phyloP scores from a whole-genome alignment of 192 early-diverging fungal genomes.

The Jimgerdemannia lactiflua region DNA sequence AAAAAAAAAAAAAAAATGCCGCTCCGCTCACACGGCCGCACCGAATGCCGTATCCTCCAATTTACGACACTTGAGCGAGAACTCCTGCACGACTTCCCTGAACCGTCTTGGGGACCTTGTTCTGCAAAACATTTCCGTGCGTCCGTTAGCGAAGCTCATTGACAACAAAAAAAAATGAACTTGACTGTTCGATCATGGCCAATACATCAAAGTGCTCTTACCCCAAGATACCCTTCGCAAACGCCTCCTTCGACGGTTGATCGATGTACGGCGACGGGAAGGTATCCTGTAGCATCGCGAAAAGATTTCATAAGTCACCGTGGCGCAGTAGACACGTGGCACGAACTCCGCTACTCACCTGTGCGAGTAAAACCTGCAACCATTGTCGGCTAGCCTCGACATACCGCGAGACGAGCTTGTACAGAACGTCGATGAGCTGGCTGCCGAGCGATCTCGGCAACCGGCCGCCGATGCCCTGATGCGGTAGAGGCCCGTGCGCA shows the following conservation, averaged over 20 bases:
- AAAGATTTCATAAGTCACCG: no score
- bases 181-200: no score
- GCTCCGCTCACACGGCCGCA: slow-evolving; percentile 21
- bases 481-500: not conserved
- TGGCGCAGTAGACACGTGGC: no score
- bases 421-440: slow-evolving; percentile 50
- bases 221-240: slow-evolving; percentile 50
- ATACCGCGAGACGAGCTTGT: slow-evolving; percentile 39
- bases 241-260: slow-evolving; percentile 40
- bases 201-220: slow-evolving; percentile 8
- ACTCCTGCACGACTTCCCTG: slow-evolving; percentile 36
- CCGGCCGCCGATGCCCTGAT: slow-evolving; percentile 45
- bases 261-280: slow-evolving; percentile 50
- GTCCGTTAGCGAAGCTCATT: slow-evolving; percentile 2
- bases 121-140: slow-evolving; percentile 19
- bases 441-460: slow-evolving; percentile 48
- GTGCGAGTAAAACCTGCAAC: slow-evolving; percentile 37
- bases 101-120: slow-evolving; percentile 44
- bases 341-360: slow-evolving; percentile 19
- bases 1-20: no score
- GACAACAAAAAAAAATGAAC: not conserved
- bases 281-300: slow-evolving; percentile 25
- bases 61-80: slow-evolving; percentile 45
- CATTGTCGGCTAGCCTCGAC: slow-evolving; percentile 38
- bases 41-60: slow-evolving; percentile 41